A percentile compares a stretch with the other conserved stretches of the same genome.
These are phyloP conservation scores for Cutaneotrichosporon spelunceum DNA, from an alignment of 1,284 basidiomycete genomes.

Conservation along the genomic window DNA sequence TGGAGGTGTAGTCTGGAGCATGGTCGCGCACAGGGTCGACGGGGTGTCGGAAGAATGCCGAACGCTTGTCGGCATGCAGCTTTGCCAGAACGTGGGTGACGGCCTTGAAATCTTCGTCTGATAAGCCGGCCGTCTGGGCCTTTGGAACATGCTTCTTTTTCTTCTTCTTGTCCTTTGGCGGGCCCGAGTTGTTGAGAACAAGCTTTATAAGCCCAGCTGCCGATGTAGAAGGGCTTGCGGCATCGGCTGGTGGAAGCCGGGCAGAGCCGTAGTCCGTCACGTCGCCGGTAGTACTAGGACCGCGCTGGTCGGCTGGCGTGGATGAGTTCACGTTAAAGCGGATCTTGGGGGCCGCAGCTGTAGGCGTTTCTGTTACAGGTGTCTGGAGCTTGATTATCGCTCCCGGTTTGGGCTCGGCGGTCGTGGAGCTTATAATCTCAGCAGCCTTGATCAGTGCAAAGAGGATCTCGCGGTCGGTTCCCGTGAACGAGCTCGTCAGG, in stretches of 20 bases:
- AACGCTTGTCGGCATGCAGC: constrained; percentile 52
- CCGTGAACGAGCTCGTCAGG: constrained; percentile 40
- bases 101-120: constrained; percentile 70
- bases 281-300: background rate
- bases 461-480: constrained; percentile 79
- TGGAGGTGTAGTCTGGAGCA: constrained; percentile 81
- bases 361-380: constrained; percentile 63
- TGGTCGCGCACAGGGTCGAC: constrained; percentile 85
- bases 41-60: constrained; percentile 66
- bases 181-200: constrained; percentile 35
- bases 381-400: constrained; percentile 79
- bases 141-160: constrained; percentile 60
- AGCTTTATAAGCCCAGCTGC: constrained; percentile 41
- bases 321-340: constrained; percentile 31
- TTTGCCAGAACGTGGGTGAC: constrained; percentile 80
- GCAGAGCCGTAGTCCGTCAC: constrained; percentile 29
- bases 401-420: constrained; percentile 78
- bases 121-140: constrained; percentile 77
- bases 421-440: constrained; percentile 79
- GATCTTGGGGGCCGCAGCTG: constrained; percentile 45
- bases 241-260: background rate
- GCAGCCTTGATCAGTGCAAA: constrained; percentile 89
- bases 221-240: background rate
- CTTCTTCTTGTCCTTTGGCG: constrained; percentile 36
- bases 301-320: background rate